These are phyloP conservation scores for Penicillium maclennaniae DNA, from an alignment of 495 filamentous ascomycete genomes.

Conservation along the genomic window DNA sequence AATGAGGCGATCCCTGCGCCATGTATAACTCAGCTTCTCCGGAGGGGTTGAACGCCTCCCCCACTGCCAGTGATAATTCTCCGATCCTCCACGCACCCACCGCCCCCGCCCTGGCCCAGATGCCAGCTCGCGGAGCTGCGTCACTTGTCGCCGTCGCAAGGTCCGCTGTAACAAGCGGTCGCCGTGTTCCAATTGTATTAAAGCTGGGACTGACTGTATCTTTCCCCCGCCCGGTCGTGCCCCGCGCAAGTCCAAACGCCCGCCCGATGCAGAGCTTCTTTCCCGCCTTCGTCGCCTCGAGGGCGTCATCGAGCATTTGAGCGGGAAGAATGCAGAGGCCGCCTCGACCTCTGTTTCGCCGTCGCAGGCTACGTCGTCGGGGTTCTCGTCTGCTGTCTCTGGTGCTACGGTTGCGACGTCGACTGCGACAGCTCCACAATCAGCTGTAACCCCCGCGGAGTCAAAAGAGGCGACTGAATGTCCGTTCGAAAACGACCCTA, in stretches of 20 bases:
- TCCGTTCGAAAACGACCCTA: slow-evolving; percentile 29
- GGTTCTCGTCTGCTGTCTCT: background rate
- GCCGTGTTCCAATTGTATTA: slow-evolving; percentile 81
- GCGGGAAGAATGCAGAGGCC: slow-evolving; percentile 22
- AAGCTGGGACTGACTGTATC: slow-evolving; percentile 73
- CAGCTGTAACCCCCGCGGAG: slow-evolving; percentile 1
- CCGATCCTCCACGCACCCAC: slow-evolving; percentile 14
- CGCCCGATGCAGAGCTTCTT: slow-evolving; percentile 72
- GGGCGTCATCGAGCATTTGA: slow-evolving; percentile 71
- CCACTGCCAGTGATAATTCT: slow-evolving; percentile 20
- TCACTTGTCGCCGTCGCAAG: slow-evolving; percentile 79
- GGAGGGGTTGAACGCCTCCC: slow-evolving; percentile 14
- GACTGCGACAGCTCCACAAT: slow-evolving; percentile 3
- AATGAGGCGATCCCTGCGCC: background rate
- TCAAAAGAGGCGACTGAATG: slow-evolving; percentile 20
- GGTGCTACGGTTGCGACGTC: background rate
- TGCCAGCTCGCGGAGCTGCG: slow-evolving; percentile 67
- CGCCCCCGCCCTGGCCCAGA: slow-evolving; percentile 12
- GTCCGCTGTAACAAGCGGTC: slow-evolving; percentile 81
- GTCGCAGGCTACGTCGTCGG: slow-evolving; percentile 1
- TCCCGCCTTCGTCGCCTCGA: slow-evolving; percentile 75
- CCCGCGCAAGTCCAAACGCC: slow-evolving; percentile 62
- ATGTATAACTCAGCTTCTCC: slow-evolving; percentile 32
- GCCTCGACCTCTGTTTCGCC: slow-evolving; percentile 8
- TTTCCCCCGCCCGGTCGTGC: slow-evolving; percentile 82